Conservation (phyloP, 352 stramenopile species). For the Thalassiosira ordinaria region DNA sequence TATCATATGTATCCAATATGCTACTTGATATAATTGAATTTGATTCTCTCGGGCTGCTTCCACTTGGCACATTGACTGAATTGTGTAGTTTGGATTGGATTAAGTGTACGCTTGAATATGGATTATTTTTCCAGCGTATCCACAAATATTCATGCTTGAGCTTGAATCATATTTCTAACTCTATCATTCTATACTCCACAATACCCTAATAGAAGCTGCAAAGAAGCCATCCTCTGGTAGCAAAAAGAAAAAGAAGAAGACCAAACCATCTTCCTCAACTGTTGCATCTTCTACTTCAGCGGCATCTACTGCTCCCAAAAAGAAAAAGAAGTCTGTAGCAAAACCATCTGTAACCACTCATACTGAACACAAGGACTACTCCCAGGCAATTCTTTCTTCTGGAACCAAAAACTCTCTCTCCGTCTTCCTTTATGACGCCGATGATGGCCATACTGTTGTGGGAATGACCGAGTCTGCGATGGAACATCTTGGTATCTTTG, state of each 20-base stretch:
- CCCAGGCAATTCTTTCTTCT: slow-evolving; percentile 66
- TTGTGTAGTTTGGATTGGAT: too few relatives aligned
- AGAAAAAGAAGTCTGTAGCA: slow-evolving; percentile 43
- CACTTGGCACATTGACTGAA: too few relatives aligned
- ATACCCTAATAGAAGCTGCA: slow-evolving; percentile 15
- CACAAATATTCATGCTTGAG: too few relatives aligned
- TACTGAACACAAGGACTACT: slow-evolving; percentile 48
- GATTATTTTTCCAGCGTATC: too few relatives aligned
- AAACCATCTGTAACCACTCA: not conserved
- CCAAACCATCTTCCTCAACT: slow-evolving; percentile 10
- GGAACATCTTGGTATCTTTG: slow-evolving; percentile 86
- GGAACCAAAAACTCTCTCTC: slow-evolving; percentile 69
- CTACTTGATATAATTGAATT: too few relatives aligned
- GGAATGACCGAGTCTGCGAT: slow-evolving; percentile 78
- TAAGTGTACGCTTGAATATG: too few relatives aligned
- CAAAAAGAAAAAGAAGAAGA: slow-evolving; percentile 56
- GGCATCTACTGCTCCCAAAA: slow-evolving; percentile 34
- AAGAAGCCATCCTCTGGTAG: slow-evolving; percentile 27
- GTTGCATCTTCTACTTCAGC: not conserved
- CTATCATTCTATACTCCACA: not conserved
- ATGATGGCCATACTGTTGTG: slow-evolving; percentile 80
- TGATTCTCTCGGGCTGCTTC: too few relatives aligned
- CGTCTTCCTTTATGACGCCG: slow-evolving; percentile 72
- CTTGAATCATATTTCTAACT: not conserved
- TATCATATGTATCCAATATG: too few relatives aligned